phyloP scores from a whole-genome alignment of 2,329 filamentous ascomycete species.

The Moelleriella libera region DNA sequence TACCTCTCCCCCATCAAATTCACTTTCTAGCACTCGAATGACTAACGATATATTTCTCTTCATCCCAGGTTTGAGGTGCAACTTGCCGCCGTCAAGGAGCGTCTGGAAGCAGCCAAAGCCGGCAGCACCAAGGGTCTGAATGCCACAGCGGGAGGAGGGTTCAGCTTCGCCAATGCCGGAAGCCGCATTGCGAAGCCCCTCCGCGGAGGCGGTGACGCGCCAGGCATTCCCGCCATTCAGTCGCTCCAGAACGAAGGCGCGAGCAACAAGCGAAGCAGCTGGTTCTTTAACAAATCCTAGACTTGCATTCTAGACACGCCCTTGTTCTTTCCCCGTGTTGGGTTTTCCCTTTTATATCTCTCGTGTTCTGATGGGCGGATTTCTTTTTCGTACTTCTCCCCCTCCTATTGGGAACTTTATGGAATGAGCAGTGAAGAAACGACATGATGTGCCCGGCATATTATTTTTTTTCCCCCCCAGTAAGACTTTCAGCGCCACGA shows the following conservation, averaged over 20 bases:
- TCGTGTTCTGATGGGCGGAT: background rate
- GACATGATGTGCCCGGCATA: too few relatives aligned
- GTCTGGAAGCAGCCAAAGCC: constrained; percentile 86
- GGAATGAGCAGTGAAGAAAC: too few relatives aligned
- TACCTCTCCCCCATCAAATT: background rate
- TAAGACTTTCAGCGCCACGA: too few relatives aligned
- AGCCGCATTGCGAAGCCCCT: constrained; percentile 58
- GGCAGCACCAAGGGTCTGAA: constrained; percentile 77
- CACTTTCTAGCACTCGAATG: background rate
- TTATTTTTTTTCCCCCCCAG: too few relatives aligned
- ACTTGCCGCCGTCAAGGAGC: constrained; percentile 93
- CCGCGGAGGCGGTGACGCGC: constrained; percentile 39
- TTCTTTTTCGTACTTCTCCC: too few relatives aligned
- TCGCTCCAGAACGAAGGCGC: constrained; percentile 40
- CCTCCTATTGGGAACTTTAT: too few relatives aligned
- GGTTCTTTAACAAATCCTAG: constrained; percentile 57
- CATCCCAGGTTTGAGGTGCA: constrained; percentile 78
- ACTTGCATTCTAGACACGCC: background rate
- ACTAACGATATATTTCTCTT: background rate
- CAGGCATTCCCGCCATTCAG: constrained; percentile 40
- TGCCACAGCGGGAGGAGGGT: constrained; percentile 45
- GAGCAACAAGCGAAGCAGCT: constrained; percentile 53
- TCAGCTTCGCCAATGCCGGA: constrained; percentile 53
- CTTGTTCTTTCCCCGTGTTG: background rate
- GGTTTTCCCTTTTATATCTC: background rate